Conservation (phyloP, 306 rosid genomes). For the Gillenia trifoliata region DNA sequence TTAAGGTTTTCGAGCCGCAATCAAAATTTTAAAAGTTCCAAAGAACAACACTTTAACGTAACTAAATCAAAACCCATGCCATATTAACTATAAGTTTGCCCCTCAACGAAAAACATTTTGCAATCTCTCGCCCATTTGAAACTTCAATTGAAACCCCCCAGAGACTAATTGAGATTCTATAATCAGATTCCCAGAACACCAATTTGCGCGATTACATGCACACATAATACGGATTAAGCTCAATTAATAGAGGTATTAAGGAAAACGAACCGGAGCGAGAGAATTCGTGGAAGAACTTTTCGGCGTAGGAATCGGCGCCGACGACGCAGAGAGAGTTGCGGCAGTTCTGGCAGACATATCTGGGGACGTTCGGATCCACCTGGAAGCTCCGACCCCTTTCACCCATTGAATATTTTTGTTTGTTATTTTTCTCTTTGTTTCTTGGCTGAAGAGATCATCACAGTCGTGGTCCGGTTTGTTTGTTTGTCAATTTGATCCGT, state of each 20-base stretch:
- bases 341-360: slow-evolving; percentile 93
- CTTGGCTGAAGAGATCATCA: not conserved
- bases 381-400: slow-evolving; percentile 68
- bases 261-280: slow-evolving; percentile 73
- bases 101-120: not conserved
- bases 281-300: slow-evolving; percentile 65
- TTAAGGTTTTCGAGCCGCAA: not conserved
- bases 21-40: not conserved
- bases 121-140: not conserved
- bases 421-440: slow-evolving; percentile 1
- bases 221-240: not conserved
- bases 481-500: not conserved
- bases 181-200: not conserved
- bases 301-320: slow-evolving; percentile 88
- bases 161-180: not conserved
- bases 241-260: not conserved
- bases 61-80: not conserved
- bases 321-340: slow-evolving; percentile 69
- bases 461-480: not conserved
- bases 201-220: not conserved
- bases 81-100: not conserved
- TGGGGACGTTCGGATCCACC: slow-evolving; percentile 73
- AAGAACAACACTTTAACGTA: not conserved
- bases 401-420: too few relatives aligned
- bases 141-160: not conserved